Base-by-base conservation (phyloP, 2,329 filamentous ascomycete genomes). In the Delphinella strobiligena region DNA sequence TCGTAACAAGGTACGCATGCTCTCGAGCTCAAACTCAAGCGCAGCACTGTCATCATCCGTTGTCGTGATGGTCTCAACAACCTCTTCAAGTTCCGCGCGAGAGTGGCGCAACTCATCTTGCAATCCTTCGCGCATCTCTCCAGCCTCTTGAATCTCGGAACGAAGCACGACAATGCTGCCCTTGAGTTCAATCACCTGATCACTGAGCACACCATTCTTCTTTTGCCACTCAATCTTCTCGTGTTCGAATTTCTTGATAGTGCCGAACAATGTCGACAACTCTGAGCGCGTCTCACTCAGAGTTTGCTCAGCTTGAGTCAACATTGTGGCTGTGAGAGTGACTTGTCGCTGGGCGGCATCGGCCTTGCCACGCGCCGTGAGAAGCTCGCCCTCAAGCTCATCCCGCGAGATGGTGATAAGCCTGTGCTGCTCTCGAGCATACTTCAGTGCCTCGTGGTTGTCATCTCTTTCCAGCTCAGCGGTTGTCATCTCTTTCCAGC, bases 21-120 rank as follows among this genome's bases (percentile, higher is more conserved):
- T 47, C 19, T 56, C 52, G 38, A 55, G 54, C 36, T 56, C 53
- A 36, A 45, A 50, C 38, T 55, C 49, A 17, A 51, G 44, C 33
- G 54, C 52, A 16, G 43, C 46, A 31, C 39, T 44, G 24, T 47
- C 46, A 41, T 51, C 46, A 19, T 47, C 44, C 18, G 48, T 51
- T 40, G 51, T 45, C 24, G 47, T 51, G n/a, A n/a, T n/a, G n/a
- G n/a, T n/a, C 39, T 55, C 52, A 22, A 43, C 51, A 36, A 54
- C 45, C 27, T 54, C 49, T 32, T 54, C 49, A 41, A 54, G 52
- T 10, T 51, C 45, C 4, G 41, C 43, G 36, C 45, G 43, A 35
- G 46, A 46, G 3, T 51, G 45, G 33, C 49, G 48, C 12, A 54
- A 46, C 19, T 55, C 52, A 10, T 42, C 38, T 34, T 45, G 47